phyloP scores from a whole-genome alignment of 495 filamentous ascomycete genomes.

The Daldinia caldariorum region DNA sequence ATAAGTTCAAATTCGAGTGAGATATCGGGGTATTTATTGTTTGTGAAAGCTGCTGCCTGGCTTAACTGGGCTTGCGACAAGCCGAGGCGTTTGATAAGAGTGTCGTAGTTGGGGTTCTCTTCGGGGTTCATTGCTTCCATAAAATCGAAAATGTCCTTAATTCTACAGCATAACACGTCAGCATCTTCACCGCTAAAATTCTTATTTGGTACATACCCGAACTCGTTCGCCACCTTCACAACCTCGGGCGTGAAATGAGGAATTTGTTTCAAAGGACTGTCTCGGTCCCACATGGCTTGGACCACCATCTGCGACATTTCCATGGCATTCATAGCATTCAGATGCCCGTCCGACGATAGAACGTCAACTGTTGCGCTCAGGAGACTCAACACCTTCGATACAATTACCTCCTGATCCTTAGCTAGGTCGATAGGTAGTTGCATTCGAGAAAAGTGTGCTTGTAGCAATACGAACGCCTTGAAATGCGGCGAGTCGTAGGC shows the following conservation, averaged over 20 bases:
- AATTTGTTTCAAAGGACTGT: slow-evolving; percentile 96
- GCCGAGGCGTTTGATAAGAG: slow-evolving; percentile 77
- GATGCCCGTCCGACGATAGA: slow-evolving; percentile 91
- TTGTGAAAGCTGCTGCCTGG: slow-evolving; percentile 95
- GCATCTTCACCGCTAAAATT: slow-evolving; percentile 28
- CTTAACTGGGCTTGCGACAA: slow-evolving; percentile 83
- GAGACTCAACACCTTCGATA: slow-evolving; percentile 85
- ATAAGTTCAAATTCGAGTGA: slow-evolving; percentile 89
- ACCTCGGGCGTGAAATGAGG: slow-evolving; percentile 89
- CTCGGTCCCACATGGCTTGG: slow-evolving; percentile 98
- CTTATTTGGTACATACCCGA: slow-evolving; percentile 66
- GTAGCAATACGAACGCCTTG: slow-evolving; percentile 95
- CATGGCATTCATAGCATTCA: slow-evolving; percentile 98
- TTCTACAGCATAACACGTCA: slow-evolving; percentile 59
- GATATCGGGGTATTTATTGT: slow-evolving; percentile 92
- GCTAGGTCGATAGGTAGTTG: slow-evolving; percentile 95
- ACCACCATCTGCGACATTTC: slow-evolving; percentile 99
- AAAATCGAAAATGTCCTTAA: slow-evolving; percentile 95
- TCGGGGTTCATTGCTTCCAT: slow-evolving; percentile 98
- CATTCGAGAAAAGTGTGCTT: slow-evolving; percentile 98
- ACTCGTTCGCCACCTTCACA: slow-evolving; percentile 83
- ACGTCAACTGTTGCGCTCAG: slow-evolving; percentile 94
- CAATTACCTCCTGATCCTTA: slow-evolving; percentile 91
- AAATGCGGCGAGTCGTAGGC: slow-evolving; percentile 95
- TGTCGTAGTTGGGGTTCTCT: slow-evolving; percentile 81